Base-by-base conservation (phyloP, 257 asterid species). In the Buddleja alternifolia region DNA sequence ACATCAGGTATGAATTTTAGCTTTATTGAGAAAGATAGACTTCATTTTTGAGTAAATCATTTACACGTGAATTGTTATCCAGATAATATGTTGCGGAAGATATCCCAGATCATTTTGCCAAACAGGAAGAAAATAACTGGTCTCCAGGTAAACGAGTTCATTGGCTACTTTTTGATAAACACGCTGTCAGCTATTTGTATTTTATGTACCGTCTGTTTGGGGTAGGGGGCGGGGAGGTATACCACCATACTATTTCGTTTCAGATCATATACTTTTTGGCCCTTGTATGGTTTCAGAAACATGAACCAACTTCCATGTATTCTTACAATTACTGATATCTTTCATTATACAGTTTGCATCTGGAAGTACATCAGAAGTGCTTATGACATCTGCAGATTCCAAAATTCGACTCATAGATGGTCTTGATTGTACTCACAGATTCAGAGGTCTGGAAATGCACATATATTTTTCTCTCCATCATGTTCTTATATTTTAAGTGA, bases 61-160 rank as follows among this genome's bases (percentile, higher is more conserved):
- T 69, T 69, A 66, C 37, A 37, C 15, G 7, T 23, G 42, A 45
- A 55, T 34, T 69, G 42, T 70, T 76, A 0, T 64, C 68, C 85
- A 94, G 99, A 87, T 25, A 91, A 94, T 77, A 91, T 89, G 74
- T 67, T 94, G 81, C 93, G 74, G 81, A 86, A 81, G 52, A 84
- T 82, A 80, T 67, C 77, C 83, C 89, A 80, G 80, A 87, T 94
- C 77, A 87, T 89, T 78, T 83, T 94, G 78, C 97, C 84, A 84
- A 94, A 88, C 63, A 94, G 86, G 88, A 94, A 89, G 76, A 94
- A 94, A 85, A 94, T 94, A 63, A 94, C 99, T 17, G 97, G 99
- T 67, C 89, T 94, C 81, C 97, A 94, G 96, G 99, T 94, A 72
- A 80, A 39, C 75, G 44, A 20, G 46, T 21, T 41, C 14, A 50